Evolutionary conservation across 441 rosid genomes (phyloP), one percentile per base, ranked within the genome.

Genomic region (Populus trichocarpa): DNA sequence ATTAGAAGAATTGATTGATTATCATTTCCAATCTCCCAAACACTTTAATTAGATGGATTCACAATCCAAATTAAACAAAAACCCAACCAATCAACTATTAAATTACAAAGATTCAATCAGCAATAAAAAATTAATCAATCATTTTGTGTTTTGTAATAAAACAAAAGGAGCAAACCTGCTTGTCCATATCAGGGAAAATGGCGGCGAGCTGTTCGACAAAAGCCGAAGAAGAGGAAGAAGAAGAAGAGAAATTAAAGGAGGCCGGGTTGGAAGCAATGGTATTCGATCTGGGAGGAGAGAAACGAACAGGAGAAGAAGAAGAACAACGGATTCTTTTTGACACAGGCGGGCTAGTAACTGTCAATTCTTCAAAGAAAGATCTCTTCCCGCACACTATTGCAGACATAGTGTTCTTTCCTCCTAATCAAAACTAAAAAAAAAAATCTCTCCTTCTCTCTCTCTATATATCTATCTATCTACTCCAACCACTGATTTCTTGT

Each of bases 311-410:
- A 59, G 96, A 89, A 10, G 93, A 88, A 72, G 94, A 91, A 64
- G 87, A 87, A 77, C 96, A 94, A 77, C 97, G 85, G 85, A 90
- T 90, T 81, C 94, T 87, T 78, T 94, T 93, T 75, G 92, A 79
- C 42, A 86, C 93, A 40, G 98, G 89, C 53, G 93, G 86, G 72
- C 85, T 77, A 3, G 92, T 73, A 13, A 87, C 84, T 32, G 84
- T 78, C 81, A 92, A 86, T 78, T 95, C 98, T 84, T 95, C 98
- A 74, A 95, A 95, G 67, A 93, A 89, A 83, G 97, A 92, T 95
- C 99, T 95, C 97, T 95, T 95, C 79, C 99, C 96, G 83, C 96
- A 91, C 89, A 95, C 90, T 83, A 93, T 89, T 76, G 98, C 99
- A 92, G 98, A 93, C 99, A 95, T 95, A 96, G 90, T 92, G 90